Evolutionary conservation across 2,329 filamentous ascomycete genomes (phyloP), one percentile per base, ranked within the genome.

Genomic region (Penicillium sp.): DNA sequence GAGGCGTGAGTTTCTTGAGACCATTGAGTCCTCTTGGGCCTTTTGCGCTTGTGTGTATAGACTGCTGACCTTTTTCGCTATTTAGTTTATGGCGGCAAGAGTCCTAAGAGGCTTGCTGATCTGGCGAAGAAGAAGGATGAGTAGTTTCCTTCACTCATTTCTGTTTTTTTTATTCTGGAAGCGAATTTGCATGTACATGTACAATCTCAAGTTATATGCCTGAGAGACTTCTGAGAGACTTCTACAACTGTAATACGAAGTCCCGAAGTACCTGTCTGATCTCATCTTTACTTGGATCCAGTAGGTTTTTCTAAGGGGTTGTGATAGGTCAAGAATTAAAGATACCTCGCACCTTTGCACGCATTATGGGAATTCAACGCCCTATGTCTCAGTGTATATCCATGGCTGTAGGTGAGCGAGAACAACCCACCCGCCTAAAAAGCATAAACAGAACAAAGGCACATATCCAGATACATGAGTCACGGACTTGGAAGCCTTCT

Each of bases 81-180:
- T 28, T 1, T 49, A 67, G 65, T 61, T 13, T 66, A 64, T 55
- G 60, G 57, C 13, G 47, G 60, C 37, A 58, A 64, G 46, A 54
- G 52, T 25, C 46, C 50, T 27, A 55, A 60, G 53, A 50, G 53
- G 35, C 22, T 52, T 50, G 33, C 19, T 25, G n/a, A 43, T 22
- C 31, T 2, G 8, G 10, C 3, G 7, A 31, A 34, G 28, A 46
- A 43, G 36, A 31, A 34, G 28, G 42, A 43, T 29, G 19, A 44
- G 5, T 41, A 43, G 18, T 12, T 37, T 9, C 28, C 44, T 22
- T 40, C 42, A 14, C 40, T 34, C 12, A 29, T 14, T 42, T 47
- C n/a, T n/a, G n/a, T 9, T 9, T 12, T 14, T 40, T 4, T 28
- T 38, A 1, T 22, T 42, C 25, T 29, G 2, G 16, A 6, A 46